These are phyloP conservation scores for Liriodendron chinense DNA, from an alignment of 164 flowering plant species.

Conservation along the genomic window DNA sequence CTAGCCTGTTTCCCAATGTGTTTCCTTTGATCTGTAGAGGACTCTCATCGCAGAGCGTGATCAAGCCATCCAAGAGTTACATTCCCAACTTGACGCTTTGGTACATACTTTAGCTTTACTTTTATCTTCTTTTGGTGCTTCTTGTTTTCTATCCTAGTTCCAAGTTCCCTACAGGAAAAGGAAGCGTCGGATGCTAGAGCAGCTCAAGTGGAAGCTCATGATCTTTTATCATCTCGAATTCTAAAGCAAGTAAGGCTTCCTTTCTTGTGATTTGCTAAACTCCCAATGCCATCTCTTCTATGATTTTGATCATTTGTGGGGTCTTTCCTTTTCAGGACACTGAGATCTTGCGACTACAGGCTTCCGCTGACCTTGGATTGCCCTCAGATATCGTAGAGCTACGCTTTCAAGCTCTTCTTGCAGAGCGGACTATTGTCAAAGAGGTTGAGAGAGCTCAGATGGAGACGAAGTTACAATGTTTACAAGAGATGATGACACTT, in stretches of 20 bases:
- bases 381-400: background rate
- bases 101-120: background rate
- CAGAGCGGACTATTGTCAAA: background rate
- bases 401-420: conserved; percentile 3
- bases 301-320: background rate
- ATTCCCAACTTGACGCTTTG: no score
- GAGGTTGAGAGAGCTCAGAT: background rate
- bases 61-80: no score
- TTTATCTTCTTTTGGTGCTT: background rate
- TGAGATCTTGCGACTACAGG: background rate
- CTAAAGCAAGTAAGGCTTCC: background rate
- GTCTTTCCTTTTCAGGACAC: conserved; percentile 2
- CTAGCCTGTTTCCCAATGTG: no score
- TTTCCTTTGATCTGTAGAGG: no score
- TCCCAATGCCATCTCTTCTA: background rate
- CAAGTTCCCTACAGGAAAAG: background rate
- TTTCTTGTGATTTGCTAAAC: background rate
- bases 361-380: background rate
- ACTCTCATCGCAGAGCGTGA: no score
- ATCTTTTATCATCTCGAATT: background rate
- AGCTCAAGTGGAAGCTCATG: background rate
- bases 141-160: background rate
- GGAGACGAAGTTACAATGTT: background rate
- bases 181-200: background rate
- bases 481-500: background rate